These are phyloP conservation scores for Flueggea neowawraea DNA, from an alignment of 441 rosid genomes.

Conservation along the genomic window DNA sequence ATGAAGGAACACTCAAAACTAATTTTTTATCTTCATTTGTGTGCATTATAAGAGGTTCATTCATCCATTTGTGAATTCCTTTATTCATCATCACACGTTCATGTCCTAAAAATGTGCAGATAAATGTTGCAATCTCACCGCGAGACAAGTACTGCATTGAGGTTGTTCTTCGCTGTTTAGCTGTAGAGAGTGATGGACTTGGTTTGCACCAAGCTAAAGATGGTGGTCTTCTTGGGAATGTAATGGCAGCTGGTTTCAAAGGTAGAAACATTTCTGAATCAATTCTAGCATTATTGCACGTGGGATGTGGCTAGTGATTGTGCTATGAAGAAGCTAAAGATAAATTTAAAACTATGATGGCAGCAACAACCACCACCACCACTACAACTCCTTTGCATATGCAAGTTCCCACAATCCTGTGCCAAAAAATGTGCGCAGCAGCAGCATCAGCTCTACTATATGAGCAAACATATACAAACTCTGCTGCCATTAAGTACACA, in stretches of 20 bases:
- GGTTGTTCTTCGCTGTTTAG: conserved; percentile 89
- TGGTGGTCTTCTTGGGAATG: conserved; percentile 82
- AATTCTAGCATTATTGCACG: conserved; percentile 12
- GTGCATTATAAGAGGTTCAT: not conserved
- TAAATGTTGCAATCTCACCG: conserved; percentile 71
- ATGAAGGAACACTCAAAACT: too few species aligned
- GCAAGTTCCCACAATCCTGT: too few species aligned
- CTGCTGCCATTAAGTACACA: too few species aligned
- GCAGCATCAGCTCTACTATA: too few species aligned
- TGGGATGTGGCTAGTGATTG: conserved; percentile 4
- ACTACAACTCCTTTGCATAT: too few species aligned
- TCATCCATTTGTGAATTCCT: not conserved
- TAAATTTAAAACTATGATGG: too few species aligned
- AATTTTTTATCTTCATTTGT: too few species aligned
- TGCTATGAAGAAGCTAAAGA: conserved; percentile 8
- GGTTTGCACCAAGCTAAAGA: conserved; percentile 58
- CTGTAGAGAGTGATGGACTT: conserved; percentile 88
- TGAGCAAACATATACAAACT: too few species aligned
- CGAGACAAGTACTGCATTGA: conserved; percentile 80
- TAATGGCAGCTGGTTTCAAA: conserved; percentile 95
- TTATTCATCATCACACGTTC: conserved; percentile 8
- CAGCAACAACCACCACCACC: too few species aligned
- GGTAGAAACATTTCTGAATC: conserved; percentile 39
- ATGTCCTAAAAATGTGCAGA: conserved; percentile 43
- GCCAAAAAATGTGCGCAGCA: too few species aligned